Evolutionary conservation across 2,329 filamentous ascomycete species (phyloP), one percentile per base, ranked within the genome.

Genomic region (Nothomitra cinnamomea): DNA sequence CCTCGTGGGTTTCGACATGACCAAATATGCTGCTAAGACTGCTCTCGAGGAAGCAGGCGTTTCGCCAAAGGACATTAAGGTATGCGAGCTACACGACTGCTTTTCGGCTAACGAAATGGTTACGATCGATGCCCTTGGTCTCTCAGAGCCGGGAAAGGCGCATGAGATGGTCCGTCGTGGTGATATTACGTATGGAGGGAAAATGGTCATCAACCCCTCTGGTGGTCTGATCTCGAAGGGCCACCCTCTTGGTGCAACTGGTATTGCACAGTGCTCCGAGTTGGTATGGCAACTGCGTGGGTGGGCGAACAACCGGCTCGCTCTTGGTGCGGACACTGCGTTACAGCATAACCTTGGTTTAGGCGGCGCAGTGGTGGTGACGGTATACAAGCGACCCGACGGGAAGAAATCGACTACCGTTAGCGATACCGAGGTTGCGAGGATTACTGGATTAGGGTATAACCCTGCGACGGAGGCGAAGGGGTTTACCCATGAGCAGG

Each of bases 71-170:
- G 85, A 94, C 59, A 76, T 90, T 58, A 80, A 83, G 62, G 85
- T 96, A 15, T 88, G 87, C 63, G 90, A 96, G 71, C 74, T 96
- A 56, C 92, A 96, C 69, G 92, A 96, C 71, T 96, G 92, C 72
- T 96, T 96, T 76, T 88, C 82, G 17, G 82, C 90, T 24, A 96
- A 96, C 66, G 87, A 96, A 73, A 85, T 96, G 83, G 77, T 92
- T 52, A 82, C 81, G 1, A 81, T 96, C 51, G 90, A 96, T 65
- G 87, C 87, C 0, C 76, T 96, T 1, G 88, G 87, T 1, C 76
- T 96, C 10, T 79, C 75, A 41, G 80, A 80, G 55, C 79, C 76
- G 13, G 90, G 90, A 15, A 90, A 87, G 67, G 92, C 90, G 0
- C 89, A 95, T 66, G 87, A 95, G 69, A 80, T 95, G 68, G 87